Evolutionary conservation across 2,329 filamentous ascomycete species (phyloP).

Genomic region (Calonectria montana): DNA sequence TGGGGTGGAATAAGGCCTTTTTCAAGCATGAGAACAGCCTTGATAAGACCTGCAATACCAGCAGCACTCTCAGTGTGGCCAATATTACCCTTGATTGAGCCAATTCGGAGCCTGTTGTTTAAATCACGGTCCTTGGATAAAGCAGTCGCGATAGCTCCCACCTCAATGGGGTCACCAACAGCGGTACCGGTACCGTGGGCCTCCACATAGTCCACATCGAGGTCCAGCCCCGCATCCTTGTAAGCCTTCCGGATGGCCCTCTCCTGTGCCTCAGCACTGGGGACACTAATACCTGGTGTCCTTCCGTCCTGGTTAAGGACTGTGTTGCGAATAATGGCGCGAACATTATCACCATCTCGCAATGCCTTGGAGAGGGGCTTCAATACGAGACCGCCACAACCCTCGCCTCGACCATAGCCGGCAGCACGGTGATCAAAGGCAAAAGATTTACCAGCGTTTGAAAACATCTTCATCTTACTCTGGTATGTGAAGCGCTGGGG

Average conservation of each 20-base stretch:
- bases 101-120: constrained; percentile 48
- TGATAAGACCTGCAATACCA: constrained; percentile 43
- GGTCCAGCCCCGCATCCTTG: constrained; percentile 44
- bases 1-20: constrained; percentile 47
- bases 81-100: constrained; percentile 55
- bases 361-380: constrained; percentile 57
- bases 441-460: constrained; percentile 44
- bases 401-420: constrained; percentile 63
- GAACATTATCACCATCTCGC: constrained; percentile 49
- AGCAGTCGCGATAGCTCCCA: constrained; percentile 50
- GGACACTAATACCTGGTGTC: constrained; percentile 55
- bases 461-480: constrained; percentile 39
- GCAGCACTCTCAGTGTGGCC: constrained; percentile 43
- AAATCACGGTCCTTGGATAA: constrained; percentile 46
- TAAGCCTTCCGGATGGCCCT: constrained; percentile 50
- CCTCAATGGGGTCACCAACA: constrained; percentile 61
- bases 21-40: constrained; percentile 45
- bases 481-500: constrained; percentile 40
- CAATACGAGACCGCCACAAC: constrained; percentile 54
- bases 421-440: constrained; percentile 56
- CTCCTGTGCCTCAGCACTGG: constrained; percentile 47
- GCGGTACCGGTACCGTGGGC: constrained; percentile 61
- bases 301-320: constrained; percentile 55
- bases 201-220: constrained; percentile 51
- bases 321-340: constrained; percentile 52